Evolutionary conservation across 371 early-diverging fungal species (phyloP), one percentile per base, ranked within the genome.

Genomic region (Phascolomyces articulosus): DNA sequence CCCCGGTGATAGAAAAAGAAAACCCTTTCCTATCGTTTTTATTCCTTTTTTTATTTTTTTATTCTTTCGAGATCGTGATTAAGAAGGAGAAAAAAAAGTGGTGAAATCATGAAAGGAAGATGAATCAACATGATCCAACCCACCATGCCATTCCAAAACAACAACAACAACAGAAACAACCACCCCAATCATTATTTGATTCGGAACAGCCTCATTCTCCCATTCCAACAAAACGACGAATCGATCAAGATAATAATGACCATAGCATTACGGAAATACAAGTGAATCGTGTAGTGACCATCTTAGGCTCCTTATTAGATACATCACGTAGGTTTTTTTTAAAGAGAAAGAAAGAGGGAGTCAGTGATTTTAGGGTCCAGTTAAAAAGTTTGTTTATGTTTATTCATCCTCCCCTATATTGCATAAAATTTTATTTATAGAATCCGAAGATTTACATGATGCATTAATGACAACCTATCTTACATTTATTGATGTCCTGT

Each of bases 391-490:
- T n/a, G 40, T 34, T 38, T 29, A 40, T 40, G 4, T 40, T 18
- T 58, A 24, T 23, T n/a, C 20, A 48, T 29, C 48, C 16, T 60
- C 21, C 31, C 27, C 24, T n/a, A 34, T 18, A 38, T 38, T 24
- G 44, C 38, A 51, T n/a, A n/a, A n/a, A n/a, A n/a, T n/a, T 21
- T 24, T 34, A 47, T 24, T 26, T 55, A 31, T 27, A 62, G 40
- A 31, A 38, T 27, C 26, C 9, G 6, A 21, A 51, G 51, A 40
- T 24, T 74, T 73, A 65, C 74, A 74, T 21, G 74, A 78, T 29
- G n/a, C 18, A 15, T 80, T 82, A 28, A 73, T 84, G 71, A 79
- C 81, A 24, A 77, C 79, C 9, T 77, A 78, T 60, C 64, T 76
- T 10, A 62, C 69, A 15, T 82, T 84, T 28, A 71, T 82, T 29